phyloP scores from a whole-genome alignment of 345 rosid species.

The Corchorus capsularis region DNA sequence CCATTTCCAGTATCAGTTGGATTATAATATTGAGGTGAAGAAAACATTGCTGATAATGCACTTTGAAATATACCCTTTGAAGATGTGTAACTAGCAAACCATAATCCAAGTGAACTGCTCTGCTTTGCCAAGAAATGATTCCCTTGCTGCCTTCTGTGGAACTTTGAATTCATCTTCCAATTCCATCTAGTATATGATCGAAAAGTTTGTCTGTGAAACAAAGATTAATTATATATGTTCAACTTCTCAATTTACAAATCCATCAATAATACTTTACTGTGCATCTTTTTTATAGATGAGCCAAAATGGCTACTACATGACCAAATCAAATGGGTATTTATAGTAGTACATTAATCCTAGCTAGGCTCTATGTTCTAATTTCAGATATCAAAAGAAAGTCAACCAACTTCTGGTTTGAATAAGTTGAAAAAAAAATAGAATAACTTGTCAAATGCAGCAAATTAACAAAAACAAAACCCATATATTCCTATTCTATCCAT shows the following conservation, averaged over 20 bases:
- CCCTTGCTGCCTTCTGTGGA: conserved; percentile 30
- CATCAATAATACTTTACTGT: background rate
- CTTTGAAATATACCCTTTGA: conserved; percentile 26
- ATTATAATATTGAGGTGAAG: conserved; percentile 29
- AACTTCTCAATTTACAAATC: background rate
- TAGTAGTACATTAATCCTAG: background rate
- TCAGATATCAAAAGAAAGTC: background rate
- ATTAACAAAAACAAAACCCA: background rate
- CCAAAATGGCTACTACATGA: background rate
- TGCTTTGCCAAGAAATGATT: conserved; percentile 24
- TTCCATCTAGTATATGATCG: conserved; percentile 30
- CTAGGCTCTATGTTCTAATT: background rate
- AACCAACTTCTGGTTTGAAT: conserved; percentile 4
- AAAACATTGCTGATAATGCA: conserved; percentile 35
- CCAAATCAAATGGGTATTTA: conserved; percentile 8
- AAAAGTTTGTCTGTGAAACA: conserved; percentile 38
- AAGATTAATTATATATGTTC: conserved; percentile 12
- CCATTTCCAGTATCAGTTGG: conserved; percentile 31
- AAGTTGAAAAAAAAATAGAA: background rate
- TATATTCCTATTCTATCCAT: background rate
- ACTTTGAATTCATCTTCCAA: conserved; percentile 22
- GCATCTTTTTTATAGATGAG: background rate
- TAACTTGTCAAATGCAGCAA: background rate
- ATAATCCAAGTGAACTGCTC: conserved; percentile 20
- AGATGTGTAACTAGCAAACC: conserved; percentile 21